These are phyloP conservation scores for Litchi chinensis DNA, from an alignment of 345 rosid genomes.

Conservation along the genomic window DNA sequence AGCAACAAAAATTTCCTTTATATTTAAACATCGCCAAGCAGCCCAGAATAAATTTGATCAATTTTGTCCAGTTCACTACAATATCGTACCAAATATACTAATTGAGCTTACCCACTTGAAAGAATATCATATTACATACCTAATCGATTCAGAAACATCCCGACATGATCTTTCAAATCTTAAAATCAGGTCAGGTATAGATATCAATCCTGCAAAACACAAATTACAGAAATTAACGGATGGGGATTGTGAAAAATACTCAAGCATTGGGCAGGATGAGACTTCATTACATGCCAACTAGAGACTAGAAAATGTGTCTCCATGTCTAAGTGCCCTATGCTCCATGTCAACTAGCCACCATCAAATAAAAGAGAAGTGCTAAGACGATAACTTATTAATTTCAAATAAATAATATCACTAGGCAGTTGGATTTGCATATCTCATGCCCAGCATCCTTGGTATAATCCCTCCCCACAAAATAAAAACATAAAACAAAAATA, in stretches of 20 bases:
- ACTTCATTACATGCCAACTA: background rate
- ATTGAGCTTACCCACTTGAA: background rate
- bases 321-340: background rate
- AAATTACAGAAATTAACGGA: background rate
- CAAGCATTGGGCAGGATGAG: background rate
- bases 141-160: conserved; percentile 59
- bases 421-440: background rate
- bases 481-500: background rate
- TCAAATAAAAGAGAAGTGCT: background rate
- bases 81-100: background rate
- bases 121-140: conserved; percentile 43
- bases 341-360: background rate
- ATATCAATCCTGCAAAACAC: conserved; percentile 70
- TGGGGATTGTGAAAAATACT: background rate
- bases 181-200: conserved; percentile 80
- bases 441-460: background rate
- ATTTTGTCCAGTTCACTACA: background rate
- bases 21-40: background rate
- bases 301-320: background rate
- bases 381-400: background rate
- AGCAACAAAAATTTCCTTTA: background rate
- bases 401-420: background rate
- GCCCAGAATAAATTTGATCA: background rate
- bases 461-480: background rate
- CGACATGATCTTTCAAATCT: conserved; percentile 84